Conservation (phyloP, 2,329 filamentous ascomycete genomes). For the Pezicula neosporulosa region DNA sequence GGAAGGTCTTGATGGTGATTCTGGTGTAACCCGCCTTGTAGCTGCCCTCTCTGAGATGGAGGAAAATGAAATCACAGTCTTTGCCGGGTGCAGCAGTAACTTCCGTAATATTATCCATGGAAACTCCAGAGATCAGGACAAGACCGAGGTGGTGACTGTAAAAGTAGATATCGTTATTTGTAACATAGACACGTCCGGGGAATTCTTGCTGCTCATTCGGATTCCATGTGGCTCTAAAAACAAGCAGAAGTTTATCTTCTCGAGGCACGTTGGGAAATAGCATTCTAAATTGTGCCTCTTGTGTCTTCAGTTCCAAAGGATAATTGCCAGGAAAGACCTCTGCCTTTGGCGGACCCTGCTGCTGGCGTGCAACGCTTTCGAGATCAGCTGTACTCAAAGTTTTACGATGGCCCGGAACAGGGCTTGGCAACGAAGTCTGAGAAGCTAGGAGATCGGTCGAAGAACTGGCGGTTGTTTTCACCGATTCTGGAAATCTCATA, state of each 20-base stretch:
- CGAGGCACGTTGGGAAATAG: conserved; percentile 78
- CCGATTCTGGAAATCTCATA: conserved; percentile 9
- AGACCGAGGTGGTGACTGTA: conserved; percentile 94
- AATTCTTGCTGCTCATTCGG: conserved; percentile 74
- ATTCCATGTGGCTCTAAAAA: conserved; percentile 87
- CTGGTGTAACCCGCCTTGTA: conserved; percentile 31
- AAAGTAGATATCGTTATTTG: conserved; percentile 85
- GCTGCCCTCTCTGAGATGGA: conserved; percentile 55
- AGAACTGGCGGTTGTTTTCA: conserved; percentile 15
- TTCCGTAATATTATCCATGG: conserved; percentile 73
- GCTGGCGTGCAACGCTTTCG: conserved; percentile 31
- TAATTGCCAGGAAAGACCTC: conserved; percentile 69
- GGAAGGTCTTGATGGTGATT: conserved; percentile 87
- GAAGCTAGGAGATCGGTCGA: conserved; percentile 17
- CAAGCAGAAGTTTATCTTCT: conserved; percentile 81
- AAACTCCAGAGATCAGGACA: conserved; percentile 76
- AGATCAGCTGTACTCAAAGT: conserved; percentile 21
- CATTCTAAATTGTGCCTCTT: conserved; percentile 90
- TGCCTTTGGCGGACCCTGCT: conserved; percentile 18
- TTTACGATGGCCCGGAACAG: conserved; percentile 20
- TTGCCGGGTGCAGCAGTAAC: conserved; percentile 86
- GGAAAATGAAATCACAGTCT: conserved; percentile 88
- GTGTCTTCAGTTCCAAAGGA: conserved; percentile 75
- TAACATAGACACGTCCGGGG: conserved; percentile 83
- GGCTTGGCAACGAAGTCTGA: conserved; percentile 4